These are phyloP conservation scores for Naganishia sp. DNA, from an alignment of 1,284 basidiomycete species.

Conservation along the genomic window DNA sequence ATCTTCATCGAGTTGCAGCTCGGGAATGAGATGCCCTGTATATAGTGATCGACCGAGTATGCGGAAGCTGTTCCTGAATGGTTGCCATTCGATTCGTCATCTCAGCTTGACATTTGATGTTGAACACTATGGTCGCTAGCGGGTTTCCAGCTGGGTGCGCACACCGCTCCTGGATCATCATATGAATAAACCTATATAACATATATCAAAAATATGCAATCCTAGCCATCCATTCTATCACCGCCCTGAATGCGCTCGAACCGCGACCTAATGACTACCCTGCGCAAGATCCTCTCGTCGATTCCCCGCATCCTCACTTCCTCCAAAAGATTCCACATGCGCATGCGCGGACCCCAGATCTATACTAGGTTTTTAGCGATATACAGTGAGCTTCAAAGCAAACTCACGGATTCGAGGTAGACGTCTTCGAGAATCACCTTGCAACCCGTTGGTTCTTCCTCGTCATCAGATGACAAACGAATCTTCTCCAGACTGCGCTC, in stretches of 20 bases:
- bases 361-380: neutral
- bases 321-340: slow-evolving; percentile 22
- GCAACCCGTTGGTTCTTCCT: slow-evolving; percentile 9
- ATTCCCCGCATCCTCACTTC: slow-evolving; percentile 20
- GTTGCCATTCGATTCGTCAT: neutral
- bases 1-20: no score
- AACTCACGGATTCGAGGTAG: slow-evolving; percentile 30
- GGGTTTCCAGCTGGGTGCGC: no score
- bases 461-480: neutral
- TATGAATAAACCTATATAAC: no score
- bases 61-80: neutral
- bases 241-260: slow-evolving; percentile 30
- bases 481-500: neutral
- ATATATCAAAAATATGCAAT: no score
- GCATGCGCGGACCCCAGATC: slow-evolving; percentile 30
- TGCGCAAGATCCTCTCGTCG: slow-evolving; percentile 3
- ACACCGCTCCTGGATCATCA: no score
- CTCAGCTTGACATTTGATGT: no score
- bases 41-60: neutral
- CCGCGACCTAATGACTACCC: slow-evolving; percentile 16
- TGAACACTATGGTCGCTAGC: neutral
- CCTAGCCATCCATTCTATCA: slow-evolving; percentile 16
- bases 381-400: neutral
- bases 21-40: no score
- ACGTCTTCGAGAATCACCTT: slow-evolving; percentile 31